Evolutionary conservation across 2,329 filamentous ascomycete species (phyloP).

Genomic region (Beauveria australis): DNA sequence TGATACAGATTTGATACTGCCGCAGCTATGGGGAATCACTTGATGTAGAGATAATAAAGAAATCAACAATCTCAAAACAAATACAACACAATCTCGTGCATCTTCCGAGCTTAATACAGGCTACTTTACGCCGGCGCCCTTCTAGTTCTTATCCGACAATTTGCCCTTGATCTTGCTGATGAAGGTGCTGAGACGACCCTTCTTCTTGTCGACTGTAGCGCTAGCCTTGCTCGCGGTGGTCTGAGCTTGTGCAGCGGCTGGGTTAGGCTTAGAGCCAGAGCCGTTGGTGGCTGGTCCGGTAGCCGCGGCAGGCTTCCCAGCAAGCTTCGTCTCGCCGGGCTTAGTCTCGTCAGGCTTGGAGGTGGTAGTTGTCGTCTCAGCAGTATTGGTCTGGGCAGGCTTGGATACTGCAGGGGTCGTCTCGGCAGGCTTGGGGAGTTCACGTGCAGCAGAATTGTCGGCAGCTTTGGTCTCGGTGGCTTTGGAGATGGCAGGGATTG

Average conservation of each 20-base stretch:
- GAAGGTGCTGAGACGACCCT: constrained; percentile 54
- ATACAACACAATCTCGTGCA: neutral
- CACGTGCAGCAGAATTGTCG: neutral
- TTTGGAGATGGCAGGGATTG: neutral
- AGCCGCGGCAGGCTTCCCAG: constrained; percentile 14
- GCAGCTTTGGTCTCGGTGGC: neutral
- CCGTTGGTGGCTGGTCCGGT: constrained; percentile 15
- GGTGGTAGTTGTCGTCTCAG: neutral
- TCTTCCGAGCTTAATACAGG: neutral
- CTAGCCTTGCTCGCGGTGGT: neutral
- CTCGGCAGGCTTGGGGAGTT: neutral
- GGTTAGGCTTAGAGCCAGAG: constrained; percentile 16
- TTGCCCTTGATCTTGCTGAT: constrained; percentile 50
- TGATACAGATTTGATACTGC: constrained; percentile 19
- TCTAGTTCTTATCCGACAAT: constrained; percentile 26
- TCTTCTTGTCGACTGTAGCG: constrained; percentile 31
- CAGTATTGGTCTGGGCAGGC: constrained; percentile 1
- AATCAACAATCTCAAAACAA: constrained; percentile 25
- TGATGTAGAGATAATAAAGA: constrained; percentile 26
- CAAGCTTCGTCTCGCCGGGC: constrained; percentile 4
- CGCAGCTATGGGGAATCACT: constrained; percentile 27
- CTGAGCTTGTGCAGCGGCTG: constrained; percentile 8
- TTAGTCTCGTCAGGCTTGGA: neutral
- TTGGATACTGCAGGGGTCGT: neutral
- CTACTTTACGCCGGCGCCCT: neutral